Conservation (phyloP, 352 stramenopile genomes). For the Phytophthora nicotianae region DNA sequence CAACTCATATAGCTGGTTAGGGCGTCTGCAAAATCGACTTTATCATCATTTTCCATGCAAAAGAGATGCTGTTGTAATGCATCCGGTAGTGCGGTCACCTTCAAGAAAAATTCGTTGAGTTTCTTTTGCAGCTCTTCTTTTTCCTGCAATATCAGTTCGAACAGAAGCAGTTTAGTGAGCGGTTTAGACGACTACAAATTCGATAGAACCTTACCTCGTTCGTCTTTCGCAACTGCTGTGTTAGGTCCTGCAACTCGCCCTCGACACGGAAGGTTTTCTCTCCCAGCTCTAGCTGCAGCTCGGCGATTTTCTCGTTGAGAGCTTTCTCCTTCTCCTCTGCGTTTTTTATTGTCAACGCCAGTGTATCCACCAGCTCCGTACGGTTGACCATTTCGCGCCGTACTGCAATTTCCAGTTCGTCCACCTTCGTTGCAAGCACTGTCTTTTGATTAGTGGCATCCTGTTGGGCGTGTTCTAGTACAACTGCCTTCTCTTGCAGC, state of each 20-base stretch:
- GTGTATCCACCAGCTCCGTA: conserved; percentile 76
- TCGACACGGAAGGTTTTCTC: conserved; percentile 74
- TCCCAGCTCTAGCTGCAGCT: conserved; percentile 59
- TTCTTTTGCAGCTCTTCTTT: conserved; percentile 84
- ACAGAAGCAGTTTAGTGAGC: background rate
- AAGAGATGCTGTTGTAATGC: conserved; percentile 80
- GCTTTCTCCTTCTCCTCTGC: conserved; percentile 57
- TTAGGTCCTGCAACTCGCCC: conserved; percentile 58
- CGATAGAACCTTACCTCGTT: conserved; percentile 52
- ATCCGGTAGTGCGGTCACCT: conserved; percentile 68
- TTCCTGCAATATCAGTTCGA: conserved; percentile 44
- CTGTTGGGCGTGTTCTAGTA: conserved; percentile 53
- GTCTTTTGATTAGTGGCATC: conserved; percentile 39
- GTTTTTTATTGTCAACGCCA: conserved; percentile 64
- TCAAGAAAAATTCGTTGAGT: conserved; percentile 79
- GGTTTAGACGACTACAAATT: background rate
- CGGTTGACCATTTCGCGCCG: conserved; percentile 66
- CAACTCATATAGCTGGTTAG: conserved; percentile 78
- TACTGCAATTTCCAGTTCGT: conserved; percentile 57
- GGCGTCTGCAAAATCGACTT: conserved; percentile 76
- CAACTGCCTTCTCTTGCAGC: conserved; percentile 49
- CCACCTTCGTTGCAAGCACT: conserved; percentile 51
- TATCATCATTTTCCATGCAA: conserved; percentile 37
- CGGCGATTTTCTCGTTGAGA: conserved; percentile 45
- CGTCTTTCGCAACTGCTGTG: conserved; percentile 60